A percentile compares a stretch with the other conserved stretches of the same genome.
Conservation (phyloP, 225 moss, liverwort and hornwort species). For the Pseudisothecium myosuroides region DNA sequence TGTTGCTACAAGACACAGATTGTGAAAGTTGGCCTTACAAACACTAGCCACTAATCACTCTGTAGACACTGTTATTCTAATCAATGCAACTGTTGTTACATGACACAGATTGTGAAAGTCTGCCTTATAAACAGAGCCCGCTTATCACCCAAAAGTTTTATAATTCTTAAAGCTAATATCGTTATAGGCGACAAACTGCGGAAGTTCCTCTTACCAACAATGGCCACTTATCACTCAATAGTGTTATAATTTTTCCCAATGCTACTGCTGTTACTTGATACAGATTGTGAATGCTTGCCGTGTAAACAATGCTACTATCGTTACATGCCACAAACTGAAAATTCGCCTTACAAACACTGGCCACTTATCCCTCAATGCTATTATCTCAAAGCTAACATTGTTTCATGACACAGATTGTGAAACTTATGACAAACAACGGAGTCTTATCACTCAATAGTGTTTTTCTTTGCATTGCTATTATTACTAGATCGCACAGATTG, state of each 20-base stretch:
- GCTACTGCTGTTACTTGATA: background rate
- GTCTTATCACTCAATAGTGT: background rate
- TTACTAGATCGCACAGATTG: too few species aligned
- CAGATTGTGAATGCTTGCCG: background rate
- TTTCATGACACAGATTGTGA: background rate
- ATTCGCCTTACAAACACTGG: background rate
- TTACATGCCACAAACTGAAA: background rate
- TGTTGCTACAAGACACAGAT: background rate
- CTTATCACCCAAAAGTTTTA: background rate
- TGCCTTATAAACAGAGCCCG: background rate
- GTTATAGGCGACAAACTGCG: background rate
- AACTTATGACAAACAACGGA: too few species aligned
- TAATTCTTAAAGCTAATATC: background rate
- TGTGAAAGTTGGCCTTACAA: background rate
- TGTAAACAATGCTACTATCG: background rate
- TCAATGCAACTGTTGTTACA: background rate
- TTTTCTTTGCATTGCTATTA: too few species aligned
- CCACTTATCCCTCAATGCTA: background rate
- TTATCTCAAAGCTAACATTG: background rate
- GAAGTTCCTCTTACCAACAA: background rate
- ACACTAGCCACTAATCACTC: background rate
- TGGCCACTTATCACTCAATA: background rate
- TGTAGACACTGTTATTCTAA: background rate
- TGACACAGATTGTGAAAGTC: background rate
- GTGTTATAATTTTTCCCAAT: background rate